phyloP scores from a whole-genome alignment of 257 asterid genomes.

The Verbena officinalis region DNA sequence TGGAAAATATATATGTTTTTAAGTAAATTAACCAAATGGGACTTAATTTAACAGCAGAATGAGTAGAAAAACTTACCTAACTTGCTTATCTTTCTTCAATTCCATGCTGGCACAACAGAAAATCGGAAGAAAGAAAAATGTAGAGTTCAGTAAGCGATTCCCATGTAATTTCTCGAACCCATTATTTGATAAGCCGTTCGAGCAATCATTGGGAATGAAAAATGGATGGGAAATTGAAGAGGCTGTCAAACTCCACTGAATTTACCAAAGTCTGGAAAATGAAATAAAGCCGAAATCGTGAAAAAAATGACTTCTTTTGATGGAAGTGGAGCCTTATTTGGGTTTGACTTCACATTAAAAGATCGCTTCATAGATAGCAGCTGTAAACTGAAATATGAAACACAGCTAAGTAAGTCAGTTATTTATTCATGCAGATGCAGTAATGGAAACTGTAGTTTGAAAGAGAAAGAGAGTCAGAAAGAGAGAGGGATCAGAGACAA shows the following conservation, averaged over 20 bases:
- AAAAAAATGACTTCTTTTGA: conserved; percentile 14
- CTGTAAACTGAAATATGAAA: conserved; percentile 16
- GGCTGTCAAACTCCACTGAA: conserved; percentile 4
- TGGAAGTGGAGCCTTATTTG: conserved; percentile 31
- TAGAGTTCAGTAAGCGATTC: neutral
- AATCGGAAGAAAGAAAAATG: neutral
- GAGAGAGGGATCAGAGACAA: conserved; percentile 1
- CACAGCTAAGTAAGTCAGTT: conserved; percentile 29
- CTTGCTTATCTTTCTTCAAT: conserved; percentile 48
- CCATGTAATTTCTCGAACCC: conserved; percentile 8
- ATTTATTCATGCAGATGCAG: conserved; percentile 29
- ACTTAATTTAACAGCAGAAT: neutral
- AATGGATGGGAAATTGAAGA: neutral
- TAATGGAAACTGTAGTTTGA: conserved; percentile 16
- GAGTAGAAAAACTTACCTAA: conserved; percentile 37
- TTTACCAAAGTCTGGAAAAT: neutral
- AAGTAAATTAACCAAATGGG: neutral
- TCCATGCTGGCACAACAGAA: conserved; percentile 34
- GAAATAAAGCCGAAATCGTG: conserved; percentile 20
- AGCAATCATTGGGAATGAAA: neutral
- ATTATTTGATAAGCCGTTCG: neutral
- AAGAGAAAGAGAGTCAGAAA: neutral
- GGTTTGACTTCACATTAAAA: conserved; percentile 32
- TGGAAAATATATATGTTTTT: neutral
- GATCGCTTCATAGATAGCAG: conserved; percentile 18